A percentile compares a stretch with the other conserved stretches of the same genome.
Evolutionary conservation across 1,284 basidiomycete species (phyloP).

Genomic region (Ceratobasidium sp.): DNA sequence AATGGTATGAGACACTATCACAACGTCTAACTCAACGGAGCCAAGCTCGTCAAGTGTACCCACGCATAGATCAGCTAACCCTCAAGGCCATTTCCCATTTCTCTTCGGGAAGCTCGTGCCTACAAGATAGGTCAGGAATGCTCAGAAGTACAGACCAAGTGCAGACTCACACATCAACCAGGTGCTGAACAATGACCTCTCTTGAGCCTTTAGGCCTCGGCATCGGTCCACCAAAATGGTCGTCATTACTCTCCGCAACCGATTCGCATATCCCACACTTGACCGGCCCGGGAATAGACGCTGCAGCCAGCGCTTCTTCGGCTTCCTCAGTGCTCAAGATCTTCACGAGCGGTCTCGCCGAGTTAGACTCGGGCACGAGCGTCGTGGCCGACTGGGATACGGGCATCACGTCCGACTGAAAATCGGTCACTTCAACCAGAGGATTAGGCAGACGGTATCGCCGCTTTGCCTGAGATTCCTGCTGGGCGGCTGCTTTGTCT

Average conservation of each 20-base stretch:
- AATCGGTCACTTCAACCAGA: background rate
- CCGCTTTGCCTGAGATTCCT: background rate
- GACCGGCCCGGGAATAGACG: background rate
- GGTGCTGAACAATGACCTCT: constrained; percentile 18
- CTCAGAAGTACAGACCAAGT: background rate
- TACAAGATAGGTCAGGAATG: background rate
- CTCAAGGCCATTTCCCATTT: constrained; percentile 4
- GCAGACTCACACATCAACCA: constrained; percentile 25
- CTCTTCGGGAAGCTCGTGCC: constrained; percentile 8
- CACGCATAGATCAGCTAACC: background rate
- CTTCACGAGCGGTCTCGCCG: constrained; percentile 10
- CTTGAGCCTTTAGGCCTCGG: constrained; percentile 17
- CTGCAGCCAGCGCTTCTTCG: background rate
- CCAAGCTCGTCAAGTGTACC: no score
- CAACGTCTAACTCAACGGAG: no score
- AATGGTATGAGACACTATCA: no score
- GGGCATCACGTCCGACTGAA: background rate
- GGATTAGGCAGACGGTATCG: background rate
- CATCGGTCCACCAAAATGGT: background rate
- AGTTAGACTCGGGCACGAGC: background rate
- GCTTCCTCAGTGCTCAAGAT: constrained; percentile 10
- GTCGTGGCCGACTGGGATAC: background rate
- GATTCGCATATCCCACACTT: constrained; percentile 20
- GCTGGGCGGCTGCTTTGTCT: background rate
- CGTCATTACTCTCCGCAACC: constrained; percentile 4